Evolutionary conservation across 208 protist species (phyloP).

Genomic region (Sergeia podlipaevii): DNA sequence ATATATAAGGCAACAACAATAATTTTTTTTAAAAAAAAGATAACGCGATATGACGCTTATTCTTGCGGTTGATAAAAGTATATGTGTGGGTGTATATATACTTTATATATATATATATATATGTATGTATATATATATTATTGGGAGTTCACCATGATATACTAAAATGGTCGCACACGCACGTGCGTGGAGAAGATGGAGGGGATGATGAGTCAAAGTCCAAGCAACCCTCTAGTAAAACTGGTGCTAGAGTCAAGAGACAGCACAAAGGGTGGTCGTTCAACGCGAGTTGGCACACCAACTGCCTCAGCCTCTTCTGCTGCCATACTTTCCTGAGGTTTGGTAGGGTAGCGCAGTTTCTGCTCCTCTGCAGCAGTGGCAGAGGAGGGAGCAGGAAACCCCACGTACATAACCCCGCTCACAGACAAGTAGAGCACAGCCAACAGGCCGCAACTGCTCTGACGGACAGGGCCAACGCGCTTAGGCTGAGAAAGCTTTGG

Average conservation of each 20-base stretch:
- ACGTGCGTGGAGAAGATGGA: too few relatives aligned
- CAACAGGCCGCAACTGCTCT: conserved; percentile 39
- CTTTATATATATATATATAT: too few relatives aligned
- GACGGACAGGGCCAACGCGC: conserved; percentile 13
- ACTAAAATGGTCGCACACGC: too few relatives aligned
- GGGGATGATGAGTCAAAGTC: conserved; percentile 13
- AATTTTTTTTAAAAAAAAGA: too few relatives aligned
- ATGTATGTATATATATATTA: too few relatives aligned
- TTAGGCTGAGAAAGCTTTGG: too few relatives aligned
- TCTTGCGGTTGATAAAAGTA: too few relatives aligned
- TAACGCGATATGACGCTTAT: too few relatives aligned
- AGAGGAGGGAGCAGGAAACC: conserved; percentile 4
- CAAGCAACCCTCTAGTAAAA: conserved; percentile 37
- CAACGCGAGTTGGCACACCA: background rate
- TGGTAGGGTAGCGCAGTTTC: background rate
- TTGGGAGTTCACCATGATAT: too few relatives aligned
- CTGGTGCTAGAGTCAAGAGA: conserved; percentile 28
- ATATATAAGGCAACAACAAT: too few relatives aligned
- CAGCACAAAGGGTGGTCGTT: conserved; percentile 20
- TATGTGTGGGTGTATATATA: too few relatives aligned
- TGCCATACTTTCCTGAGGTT: background rate
- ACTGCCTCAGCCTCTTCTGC: background rate
- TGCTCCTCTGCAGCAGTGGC: background rate
- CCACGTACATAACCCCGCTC: conserved; percentile 56
- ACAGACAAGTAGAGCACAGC: conserved; percentile 63